Evolutionary conservation across 768 basidiomycete species (phyloP).

Genomic region (Mycena polygramma): DNA sequence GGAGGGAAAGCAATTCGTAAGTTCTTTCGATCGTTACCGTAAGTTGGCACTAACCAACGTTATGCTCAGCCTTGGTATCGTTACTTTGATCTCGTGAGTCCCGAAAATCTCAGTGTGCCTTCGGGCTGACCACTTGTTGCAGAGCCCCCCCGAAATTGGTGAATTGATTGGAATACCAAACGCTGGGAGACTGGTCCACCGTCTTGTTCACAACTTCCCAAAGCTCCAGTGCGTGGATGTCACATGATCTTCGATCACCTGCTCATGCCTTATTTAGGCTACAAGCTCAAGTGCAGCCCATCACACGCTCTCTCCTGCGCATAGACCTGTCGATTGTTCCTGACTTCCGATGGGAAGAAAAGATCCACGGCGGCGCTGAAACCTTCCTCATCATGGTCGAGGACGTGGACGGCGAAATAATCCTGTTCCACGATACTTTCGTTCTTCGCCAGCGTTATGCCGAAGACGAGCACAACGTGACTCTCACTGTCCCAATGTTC

Average conservation of each 20-base stretch:
- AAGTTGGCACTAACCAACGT: neutral
- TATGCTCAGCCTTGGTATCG: constrained; percentile 88
- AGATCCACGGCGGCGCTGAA: constrained; percentile 89
- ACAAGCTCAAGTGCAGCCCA: constrained; percentile 96
- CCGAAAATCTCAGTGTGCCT: neutral
- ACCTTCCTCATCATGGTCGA: constrained; percentile 95
- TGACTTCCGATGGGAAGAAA: constrained; percentile 99
- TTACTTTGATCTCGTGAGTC: constrained; percentile 87
- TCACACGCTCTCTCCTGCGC: constrained; percentile 92
- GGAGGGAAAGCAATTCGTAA: constrained; percentile 96
- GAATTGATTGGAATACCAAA: constrained; percentile 96
- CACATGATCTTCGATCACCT: constrained; percentile 12
- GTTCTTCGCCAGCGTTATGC: constrained; percentile 92
- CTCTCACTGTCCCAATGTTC: constrained; percentile 95
- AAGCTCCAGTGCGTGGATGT: constrained; percentile 79
- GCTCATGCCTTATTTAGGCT: constrained; percentile 58
- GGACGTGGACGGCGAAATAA: constrained; percentile 96
- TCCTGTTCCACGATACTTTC: constrained; percentile 96
- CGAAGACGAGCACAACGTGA: constrained; percentile 94
- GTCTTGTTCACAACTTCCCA: constrained; percentile 96
- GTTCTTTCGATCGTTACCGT: constrained; percentile 43
- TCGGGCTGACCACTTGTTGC: constrained; percentile 22
- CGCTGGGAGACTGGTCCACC: constrained; percentile 91
- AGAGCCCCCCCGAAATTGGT: constrained; percentile 91
- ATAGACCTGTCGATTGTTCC: constrained; percentile 95